Percentiles rank a stretch among this genome's conserved stretches.
Evolutionary conservation across 768 basidiomycete genomes (phyloP).

Genomic region (Boletus sp.): DNA sequence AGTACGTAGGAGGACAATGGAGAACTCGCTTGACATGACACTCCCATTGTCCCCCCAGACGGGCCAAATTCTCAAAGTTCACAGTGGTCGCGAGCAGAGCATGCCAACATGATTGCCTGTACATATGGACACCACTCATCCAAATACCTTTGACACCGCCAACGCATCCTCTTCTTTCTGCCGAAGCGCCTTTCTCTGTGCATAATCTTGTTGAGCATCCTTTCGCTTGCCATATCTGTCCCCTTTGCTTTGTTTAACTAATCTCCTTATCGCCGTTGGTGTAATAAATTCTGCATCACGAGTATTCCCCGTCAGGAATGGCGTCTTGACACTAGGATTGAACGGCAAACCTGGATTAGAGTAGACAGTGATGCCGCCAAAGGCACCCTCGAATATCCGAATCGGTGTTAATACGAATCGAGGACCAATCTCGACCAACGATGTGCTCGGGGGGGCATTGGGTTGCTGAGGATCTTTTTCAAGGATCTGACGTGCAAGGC

Average conservation of each 20-base stretch:
- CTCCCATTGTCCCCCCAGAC: conserved; percentile 17
- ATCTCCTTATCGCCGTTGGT: conserved; percentile 75
- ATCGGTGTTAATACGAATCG: conserved; percentile 97
- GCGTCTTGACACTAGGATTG: neutral
- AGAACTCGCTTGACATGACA: conserved; percentile 15
- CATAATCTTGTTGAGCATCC: conserved; percentile 66
- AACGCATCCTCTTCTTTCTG: conserved; percentile 72
- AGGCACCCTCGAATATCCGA: conserved; percentile 96
- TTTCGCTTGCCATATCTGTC: conserved; percentile 81
- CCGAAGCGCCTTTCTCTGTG: conserved; percentile 59
- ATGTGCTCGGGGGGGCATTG: conserved; percentile 77
- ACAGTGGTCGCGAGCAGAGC: neutral
- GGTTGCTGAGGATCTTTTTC: conserved; percentile 92
- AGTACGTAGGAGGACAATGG: conserved; percentile 28
- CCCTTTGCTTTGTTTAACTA: conserved; percentile 67
- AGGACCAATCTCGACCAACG: conserved; percentile 96
- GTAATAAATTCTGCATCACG: conserved; percentile 77
- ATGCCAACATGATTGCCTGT: neutral
- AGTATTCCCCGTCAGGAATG: neutral
- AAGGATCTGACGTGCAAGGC: conserved; percentile 59
- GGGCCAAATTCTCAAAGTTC: neutral
- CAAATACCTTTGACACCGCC: conserved; percentile 86
- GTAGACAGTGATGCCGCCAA: conserved; percentile 90
- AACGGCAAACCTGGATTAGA: conserved; percentile 80
- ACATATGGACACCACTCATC: conserved; percentile 44